Conservation (phyloP, 2,329 filamentous ascomycete species). For the Calonectria henricotiae region DNA sequence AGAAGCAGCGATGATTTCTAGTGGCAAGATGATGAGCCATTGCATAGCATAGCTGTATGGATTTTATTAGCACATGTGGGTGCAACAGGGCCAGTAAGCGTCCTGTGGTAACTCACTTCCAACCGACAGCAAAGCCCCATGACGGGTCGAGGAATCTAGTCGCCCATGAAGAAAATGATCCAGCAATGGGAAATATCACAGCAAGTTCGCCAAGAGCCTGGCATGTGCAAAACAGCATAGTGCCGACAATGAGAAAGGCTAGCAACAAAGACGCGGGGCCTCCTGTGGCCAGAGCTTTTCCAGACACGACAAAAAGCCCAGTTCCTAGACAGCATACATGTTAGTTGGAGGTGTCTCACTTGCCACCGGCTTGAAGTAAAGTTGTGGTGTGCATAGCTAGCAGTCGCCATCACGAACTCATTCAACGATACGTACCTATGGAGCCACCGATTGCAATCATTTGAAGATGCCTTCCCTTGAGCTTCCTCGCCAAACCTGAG, state of each 20-base stretch:
- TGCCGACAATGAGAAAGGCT: conserved; percentile 84
- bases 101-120: conserved; percentile 77
- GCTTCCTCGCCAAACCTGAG: conserved; percentile 81
- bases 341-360: conserved; percentile 35
- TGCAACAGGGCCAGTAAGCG: not conserved
- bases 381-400: not conserved
- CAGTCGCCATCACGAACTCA: conserved; percentile 1
- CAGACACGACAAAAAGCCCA: conserved; percentile 90
- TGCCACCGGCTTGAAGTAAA: too few species aligned
- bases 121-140: conserved; percentile 96
- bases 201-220: conserved; percentile 94
- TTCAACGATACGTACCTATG: conserved; percentile 73
- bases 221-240: conserved; percentile 93
- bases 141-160: conserved; percentile 94
- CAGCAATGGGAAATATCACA: conserved; percentile 90
- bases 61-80: conserved; percentile 23
- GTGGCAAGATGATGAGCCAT: conserved; percentile 87
- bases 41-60: conserved; percentile 82
- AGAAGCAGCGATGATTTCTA: conserved; percentile 90
- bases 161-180: conserved; percentile 93
- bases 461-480: conserved; percentile 90
- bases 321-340: conserved; percentile 70
- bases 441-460: conserved; percentile 98
- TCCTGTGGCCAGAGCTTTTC: conserved; percentile 78
- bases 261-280: conserved; percentile 86